A percentile compares a stretch with the other conserved stretches of the same genome.
Conservation (phyloP, 1,139 yeast species). For the Chernovozyma aurita region DNA sequence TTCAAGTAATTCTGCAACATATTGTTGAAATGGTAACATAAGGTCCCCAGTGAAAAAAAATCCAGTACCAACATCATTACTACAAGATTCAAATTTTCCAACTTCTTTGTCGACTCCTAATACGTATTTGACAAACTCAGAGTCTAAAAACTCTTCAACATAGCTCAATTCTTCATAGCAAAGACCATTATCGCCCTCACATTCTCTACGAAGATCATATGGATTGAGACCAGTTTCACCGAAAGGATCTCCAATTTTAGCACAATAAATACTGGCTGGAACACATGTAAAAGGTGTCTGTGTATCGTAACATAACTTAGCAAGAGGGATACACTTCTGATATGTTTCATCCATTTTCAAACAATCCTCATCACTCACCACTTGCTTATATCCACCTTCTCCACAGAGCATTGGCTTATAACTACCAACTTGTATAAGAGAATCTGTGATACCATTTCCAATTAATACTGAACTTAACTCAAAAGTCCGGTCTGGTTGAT, state of each 20-base stretch:
- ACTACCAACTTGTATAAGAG: constrained; percentile 53
- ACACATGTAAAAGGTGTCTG: constrained; percentile 10
- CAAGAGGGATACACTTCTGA: constrained; percentile 8
- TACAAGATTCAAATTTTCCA: constrained; percentile 6
- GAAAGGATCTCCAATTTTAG: constrained; percentile 9
- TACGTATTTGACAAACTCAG: constrained; percentile 8
- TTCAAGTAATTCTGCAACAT: constrained; percentile 10
- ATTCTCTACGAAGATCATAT: constrained; percentile 11
- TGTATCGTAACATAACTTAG: constrained; percentile 9
- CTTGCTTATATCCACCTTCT: constrained; percentile 56
- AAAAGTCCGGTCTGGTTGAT: constrained; percentile 50
- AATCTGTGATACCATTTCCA: constrained; percentile 69
- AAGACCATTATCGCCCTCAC: constrained; percentile 6
- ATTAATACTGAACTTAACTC: constrained; percentile 57
- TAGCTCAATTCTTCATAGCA: constrained; percentile 10
- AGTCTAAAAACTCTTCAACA: constrained; percentile 10
- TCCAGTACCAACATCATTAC: constrained; percentile 7
- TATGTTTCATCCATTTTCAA: constrained; percentile 41
- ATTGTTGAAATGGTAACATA: constrained; percentile 10
- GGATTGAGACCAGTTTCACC: constrained; percentile 9
- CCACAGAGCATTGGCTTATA: constrained; percentile 75
- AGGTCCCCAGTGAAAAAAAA: constrained; percentile 10
- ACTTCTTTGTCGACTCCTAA: constrained; percentile 10
- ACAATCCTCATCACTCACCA: constrained; percentile 53
- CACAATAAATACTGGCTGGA: constrained; percentile 15